Conservation (phyloP, 2,329 filamentous ascomycete genomes). For the Curvularia lunata region DNA sequence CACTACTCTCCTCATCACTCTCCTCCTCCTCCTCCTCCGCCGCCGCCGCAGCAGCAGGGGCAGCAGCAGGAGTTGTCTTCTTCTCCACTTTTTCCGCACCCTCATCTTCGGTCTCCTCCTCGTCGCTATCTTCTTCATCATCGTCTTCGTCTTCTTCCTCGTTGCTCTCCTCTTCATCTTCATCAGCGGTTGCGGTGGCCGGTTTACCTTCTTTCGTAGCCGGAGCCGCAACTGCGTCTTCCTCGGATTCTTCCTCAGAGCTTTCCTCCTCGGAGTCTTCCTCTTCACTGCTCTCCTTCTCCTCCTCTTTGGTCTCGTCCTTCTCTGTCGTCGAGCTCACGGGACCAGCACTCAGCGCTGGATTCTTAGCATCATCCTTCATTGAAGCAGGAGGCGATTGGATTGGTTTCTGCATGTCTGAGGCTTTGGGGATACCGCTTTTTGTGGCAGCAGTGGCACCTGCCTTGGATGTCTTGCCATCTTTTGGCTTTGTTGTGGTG, state of each 20-base stretch:
- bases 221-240: background rate
- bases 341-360: conserved; percentile 31
- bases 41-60: too few relatives aligned
- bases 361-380: conserved; percentile 35
- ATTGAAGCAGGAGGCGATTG: conserved; percentile 29
- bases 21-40: background rate
- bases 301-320: conserved; percentile 14
- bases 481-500: background rate
- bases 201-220: background rate
- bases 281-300: conserved; percentile 5
- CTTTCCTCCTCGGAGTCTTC: conserved; percentile 15
- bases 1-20: conserved; percentile 1
- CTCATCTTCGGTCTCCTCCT: conserved; percentile 5
- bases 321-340: conserved; percentile 23
- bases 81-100: background rate
- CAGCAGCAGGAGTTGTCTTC: background rate
- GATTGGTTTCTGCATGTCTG: conserved; percentile 28
- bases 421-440: conserved; percentile 23
- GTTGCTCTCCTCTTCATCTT: conserved; percentile 14
- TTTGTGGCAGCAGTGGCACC: background rate
- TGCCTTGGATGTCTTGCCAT: background rate
- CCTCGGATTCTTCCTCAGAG: conserved; percentile 1
- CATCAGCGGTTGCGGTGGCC: background rate
- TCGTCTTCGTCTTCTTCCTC: conserved; percentile 20
- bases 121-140: conserved; percentile 13